phyloP scores from a whole-genome alignment of 352 stramenopile species.

The Phytophthora citricola region DNA sequence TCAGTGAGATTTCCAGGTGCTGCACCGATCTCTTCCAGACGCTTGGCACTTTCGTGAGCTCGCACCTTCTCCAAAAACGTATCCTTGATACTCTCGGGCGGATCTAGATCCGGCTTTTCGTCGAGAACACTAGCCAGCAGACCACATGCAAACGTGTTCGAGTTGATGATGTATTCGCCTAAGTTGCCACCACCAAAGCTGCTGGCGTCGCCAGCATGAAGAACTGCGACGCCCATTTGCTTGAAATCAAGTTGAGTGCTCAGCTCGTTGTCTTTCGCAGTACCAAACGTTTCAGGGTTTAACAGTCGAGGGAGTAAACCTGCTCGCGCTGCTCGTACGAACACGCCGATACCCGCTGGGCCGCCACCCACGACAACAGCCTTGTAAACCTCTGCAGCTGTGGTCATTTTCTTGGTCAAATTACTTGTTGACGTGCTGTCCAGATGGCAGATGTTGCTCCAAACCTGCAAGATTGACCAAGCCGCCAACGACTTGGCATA shows the following conservation, averaged over 20 bases:
- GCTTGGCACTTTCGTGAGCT: conserved; percentile 59
- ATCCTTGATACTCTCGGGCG: conserved; percentile 72
- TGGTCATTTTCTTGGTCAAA: conserved; percentile 8
- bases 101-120: conserved; percentile 78
- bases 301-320: conserved; percentile 65
- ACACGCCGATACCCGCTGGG: conserved; percentile 75
- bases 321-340: conserved; percentile 71
- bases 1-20: conserved; percentile 60
- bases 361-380: conserved; percentile 75
- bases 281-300: conserved; percentile 52
- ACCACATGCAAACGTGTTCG: conserved; percentile 84
- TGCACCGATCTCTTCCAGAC: conserved; percentile 60
- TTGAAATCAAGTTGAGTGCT: conserved; percentile 50
- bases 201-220: conserved; percentile 62
- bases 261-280: conserved; percentile 43
- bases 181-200: conserved; percentile 77
- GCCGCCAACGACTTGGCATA: conserved; percentile 5
- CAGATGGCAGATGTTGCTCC: neutral
- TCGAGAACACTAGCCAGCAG: conserved; percentile 79
- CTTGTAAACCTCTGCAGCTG: conserved; percentile 65
- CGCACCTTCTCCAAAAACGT: conserved; percentile 74
- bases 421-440: neutral
- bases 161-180: conserved; percentile 86
- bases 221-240: conserved; percentile 64
- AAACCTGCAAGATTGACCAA: neutral